Evolutionary conservation across 257 asterid species (phyloP).

Genomic region (Scutellaria baicalensis): DNA sequence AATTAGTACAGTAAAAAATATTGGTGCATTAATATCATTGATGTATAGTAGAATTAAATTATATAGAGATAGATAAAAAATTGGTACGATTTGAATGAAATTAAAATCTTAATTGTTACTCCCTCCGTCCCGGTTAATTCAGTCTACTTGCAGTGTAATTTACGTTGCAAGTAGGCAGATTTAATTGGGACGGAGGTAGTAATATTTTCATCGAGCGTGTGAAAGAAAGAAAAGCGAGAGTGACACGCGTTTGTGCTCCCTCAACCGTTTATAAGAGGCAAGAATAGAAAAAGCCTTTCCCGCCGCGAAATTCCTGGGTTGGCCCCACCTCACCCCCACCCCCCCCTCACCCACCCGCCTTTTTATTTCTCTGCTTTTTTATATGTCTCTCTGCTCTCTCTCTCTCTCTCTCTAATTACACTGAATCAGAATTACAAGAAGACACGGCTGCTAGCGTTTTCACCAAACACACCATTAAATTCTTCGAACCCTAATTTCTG

Average conservation of each 20-base stretch:
- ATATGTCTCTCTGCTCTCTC: not conserved
- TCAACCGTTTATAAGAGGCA: slow-evolving; percentile 15
- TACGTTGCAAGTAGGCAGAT: too few species aligned
- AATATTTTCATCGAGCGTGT: too few species aligned
- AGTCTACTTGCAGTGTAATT: too few species aligned
- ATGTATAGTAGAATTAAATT: too few species aligned
- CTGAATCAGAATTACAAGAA: not conserved
- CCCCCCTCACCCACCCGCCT: slow-evolving; percentile 4
- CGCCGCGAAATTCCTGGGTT: slow-evolving; percentile 29
- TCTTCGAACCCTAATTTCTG: slow-evolving; percentile 17
- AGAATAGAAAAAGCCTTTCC: slow-evolving; percentile 19
- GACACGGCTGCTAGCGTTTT: slow-evolving; percentile 1
- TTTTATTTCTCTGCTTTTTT: not conserved
- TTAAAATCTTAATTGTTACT: too few species aligned
- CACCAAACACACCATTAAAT: not conserved
- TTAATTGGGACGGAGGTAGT: too few species aligned
- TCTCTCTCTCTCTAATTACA: not conserved
- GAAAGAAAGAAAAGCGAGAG: too few species aligned
- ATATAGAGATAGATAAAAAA: too few species aligned
- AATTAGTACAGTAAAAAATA: too few species aligned
- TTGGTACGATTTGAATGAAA: too few species aligned
- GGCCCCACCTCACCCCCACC: not conserved
- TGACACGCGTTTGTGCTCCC: not conserved
- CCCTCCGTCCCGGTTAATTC: too few species aligned
- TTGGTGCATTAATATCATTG: too few species aligned